A percentile compares a stretch with the other conserved stretches of the same genome.
Evolutionary conservation across 441 rosid species (phyloP).

Genomic region (Hura crepitans): DNA sequence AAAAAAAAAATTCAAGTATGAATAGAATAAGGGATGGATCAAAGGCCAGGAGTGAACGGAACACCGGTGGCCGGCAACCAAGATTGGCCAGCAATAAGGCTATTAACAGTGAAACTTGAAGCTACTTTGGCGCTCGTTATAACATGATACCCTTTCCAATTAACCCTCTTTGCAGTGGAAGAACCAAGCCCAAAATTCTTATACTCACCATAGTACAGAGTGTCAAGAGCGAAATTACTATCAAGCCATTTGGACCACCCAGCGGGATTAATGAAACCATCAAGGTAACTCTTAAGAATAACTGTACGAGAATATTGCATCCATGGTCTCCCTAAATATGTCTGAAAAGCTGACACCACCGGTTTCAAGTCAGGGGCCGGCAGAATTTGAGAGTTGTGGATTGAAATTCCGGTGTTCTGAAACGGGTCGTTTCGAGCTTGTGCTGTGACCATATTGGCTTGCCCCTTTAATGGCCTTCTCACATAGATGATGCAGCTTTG

Average conservation of each 20-base stretch:
- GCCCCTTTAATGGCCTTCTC: conserved; percentile 43
- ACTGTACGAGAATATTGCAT: conserved; percentile 55
- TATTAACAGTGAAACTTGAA: conserved; percentile 37
- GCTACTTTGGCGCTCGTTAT: conserved; percentile 40
- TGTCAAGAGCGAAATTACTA: conserved; percentile 51
- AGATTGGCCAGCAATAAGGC: conserved; percentile 42
- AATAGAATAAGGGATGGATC: conserved; percentile 12
- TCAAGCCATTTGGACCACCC: conserved; percentile 67
- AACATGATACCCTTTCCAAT: conserved; percentile 54
- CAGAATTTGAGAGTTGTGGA: conserved; percentile 52
- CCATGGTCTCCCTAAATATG: conserved; percentile 83
- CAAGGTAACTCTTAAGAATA: conserved; percentile 42
- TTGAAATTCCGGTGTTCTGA: conserved; percentile 64
- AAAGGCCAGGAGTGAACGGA: conserved; percentile 42
- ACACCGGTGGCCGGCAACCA: conserved; percentile 58
- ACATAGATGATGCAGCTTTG: conserved; percentile 61
- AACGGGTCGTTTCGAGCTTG: conserved; percentile 60
- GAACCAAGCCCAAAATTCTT: conserved; percentile 49
- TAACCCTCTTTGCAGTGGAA: conserved; percentile 41
- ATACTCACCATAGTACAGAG: conserved; percentile 55
- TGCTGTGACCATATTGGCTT: conserved; percentile 57
- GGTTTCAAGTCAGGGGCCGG: conserved; percentile 49
- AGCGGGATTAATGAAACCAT: conserved; percentile 42
- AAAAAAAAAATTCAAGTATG: no score
- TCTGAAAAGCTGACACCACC: conserved; percentile 30